phyloP scores from a whole-genome alignment of 768 basidiomycete genomes.

The Strobilomyces confusus region DNA sequence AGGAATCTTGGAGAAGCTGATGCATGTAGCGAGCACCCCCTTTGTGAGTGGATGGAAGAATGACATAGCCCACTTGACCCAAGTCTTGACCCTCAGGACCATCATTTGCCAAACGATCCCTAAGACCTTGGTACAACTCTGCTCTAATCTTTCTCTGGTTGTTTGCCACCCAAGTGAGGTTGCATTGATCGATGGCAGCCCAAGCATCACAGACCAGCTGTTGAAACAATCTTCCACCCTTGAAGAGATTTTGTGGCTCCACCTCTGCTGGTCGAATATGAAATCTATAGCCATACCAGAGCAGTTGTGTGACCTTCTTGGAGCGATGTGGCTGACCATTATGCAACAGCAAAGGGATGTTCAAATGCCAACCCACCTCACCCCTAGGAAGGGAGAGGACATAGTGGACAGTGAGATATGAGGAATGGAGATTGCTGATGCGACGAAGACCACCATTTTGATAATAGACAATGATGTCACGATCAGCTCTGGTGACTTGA shows the following conservation, averaged over 20 bases:
- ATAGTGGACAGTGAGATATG: conserved; percentile 41
- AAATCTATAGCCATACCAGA: conserved; percentile 33
- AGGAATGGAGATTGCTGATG: conserved; percentile 34
- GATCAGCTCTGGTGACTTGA: conserved; percentile 1
- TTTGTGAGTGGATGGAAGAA: conserved; percentile 41
- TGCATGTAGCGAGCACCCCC: conserved; percentile 43
- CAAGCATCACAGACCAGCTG: conserved; percentile 44
- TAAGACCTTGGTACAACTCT: conserved; percentile 32
- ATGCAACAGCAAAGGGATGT: conserved; percentile 12
- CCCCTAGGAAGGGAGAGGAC: conserved; percentile 41
- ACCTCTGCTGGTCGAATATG: conserved; percentile 8
- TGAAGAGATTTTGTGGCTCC: conserved; percentile 30
- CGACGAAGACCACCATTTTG: conserved; percentile 23
- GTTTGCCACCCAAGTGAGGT: conserved; percentile 30
- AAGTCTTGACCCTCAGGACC: conserved; percentile 26
- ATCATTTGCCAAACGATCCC: conserved; percentile 29
- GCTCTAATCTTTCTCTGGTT: conserved; percentile 37
- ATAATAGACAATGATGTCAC: conserved; percentile 35
- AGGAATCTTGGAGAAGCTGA: conserved; percentile 41
- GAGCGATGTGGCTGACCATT: neutral
- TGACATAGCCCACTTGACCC: conserved; percentile 28
- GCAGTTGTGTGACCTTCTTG: conserved; percentile 27
- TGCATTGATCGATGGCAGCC: conserved; percentile 40
- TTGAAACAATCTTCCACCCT: conserved; percentile 39
- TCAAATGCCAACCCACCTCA: conserved; percentile 35